These are phyloP conservation scores for Erodium trifolium DNA, from an alignment of 441 rosid species.

Conservation along the genomic window DNA sequence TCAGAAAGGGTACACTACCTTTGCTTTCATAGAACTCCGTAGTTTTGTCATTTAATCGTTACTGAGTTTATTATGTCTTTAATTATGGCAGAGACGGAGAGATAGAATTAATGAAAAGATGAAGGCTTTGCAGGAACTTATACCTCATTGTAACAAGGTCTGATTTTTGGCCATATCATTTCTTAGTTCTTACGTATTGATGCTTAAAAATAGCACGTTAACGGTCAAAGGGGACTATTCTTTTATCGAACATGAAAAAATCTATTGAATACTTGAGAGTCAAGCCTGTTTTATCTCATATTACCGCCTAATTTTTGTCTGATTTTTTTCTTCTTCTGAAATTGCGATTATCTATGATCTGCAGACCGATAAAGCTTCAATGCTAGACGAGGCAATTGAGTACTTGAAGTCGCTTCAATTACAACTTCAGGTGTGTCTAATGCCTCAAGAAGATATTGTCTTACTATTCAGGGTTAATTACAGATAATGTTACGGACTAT, in stretches of 20 bases:
- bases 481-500: too few species aligned
- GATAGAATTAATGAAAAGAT: slow-evolving; percentile 72
- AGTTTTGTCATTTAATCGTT: slow-evolving; percentile 7
- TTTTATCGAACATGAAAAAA: too few species aligned
- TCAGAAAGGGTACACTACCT: slow-evolving; percentile 52
- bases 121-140: slow-evolving; percentile 60
- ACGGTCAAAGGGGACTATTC: neutral
- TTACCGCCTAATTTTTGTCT: too few species aligned
- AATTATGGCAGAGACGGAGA: slow-evolving; percentile 45
- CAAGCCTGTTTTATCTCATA: too few species aligned
- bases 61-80: neutral
- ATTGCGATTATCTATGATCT: slow-evolving; percentile 16
- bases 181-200: neutral
- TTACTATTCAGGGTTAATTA: too few species aligned
- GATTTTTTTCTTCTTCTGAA: neutral
- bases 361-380: slow-evolving; percentile 73
- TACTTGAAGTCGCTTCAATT: slow-evolving; percentile 47
- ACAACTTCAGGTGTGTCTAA: too few species aligned
- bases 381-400: slow-evolving; percentile 75
- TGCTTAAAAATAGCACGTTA: neutral
- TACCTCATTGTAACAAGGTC: slow-evolving; percentile 74
- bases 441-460: too few species aligned
- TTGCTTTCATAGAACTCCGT: neutral
- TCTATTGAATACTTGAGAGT: too few species aligned
- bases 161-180: neutral